Percentiles rank a stretch among this genome's conserved stretches.
phyloP scores from a whole-genome alignment of 208 protist species.

The Wallacemonas collosoma region DNA sequence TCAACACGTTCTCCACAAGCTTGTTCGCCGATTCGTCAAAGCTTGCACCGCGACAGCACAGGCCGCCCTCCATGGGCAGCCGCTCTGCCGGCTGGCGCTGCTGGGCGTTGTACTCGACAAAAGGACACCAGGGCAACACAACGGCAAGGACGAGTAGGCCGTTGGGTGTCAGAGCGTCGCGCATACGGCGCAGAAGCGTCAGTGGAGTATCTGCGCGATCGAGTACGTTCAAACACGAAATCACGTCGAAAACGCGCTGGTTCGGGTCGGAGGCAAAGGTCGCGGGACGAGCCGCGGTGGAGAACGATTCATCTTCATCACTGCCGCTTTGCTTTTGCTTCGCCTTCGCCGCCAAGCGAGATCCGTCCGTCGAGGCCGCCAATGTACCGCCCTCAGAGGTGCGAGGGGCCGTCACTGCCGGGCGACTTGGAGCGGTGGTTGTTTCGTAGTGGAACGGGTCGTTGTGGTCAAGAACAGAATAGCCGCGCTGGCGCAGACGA shows the following conservation, averaged over 20 bases:
- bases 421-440: background rate
- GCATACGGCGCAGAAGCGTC: constrained; percentile 66
- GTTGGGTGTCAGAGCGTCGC: constrained; percentile 55
- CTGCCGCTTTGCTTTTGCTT: constrained; percentile 10
- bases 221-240: constrained; percentile 84
- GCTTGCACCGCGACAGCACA: constrained; percentile 75
- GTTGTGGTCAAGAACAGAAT: constrained; percentile 59
- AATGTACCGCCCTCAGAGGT: too few species aligned
- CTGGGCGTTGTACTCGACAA: constrained; percentile 66
- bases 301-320: background rate
- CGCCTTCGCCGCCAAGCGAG: too few species aligned
- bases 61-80: constrained; percentile 79
- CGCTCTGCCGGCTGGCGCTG: constrained; percentile 63
- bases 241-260: constrained; percentile 65
- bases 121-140: constrained; percentile 89
- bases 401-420: too few species aligned
- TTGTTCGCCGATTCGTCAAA: constrained; percentile 63
- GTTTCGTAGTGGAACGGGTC: constrained; percentile 43
- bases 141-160: constrained; percentile 75
- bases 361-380: too few species aligned
- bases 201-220: constrained; percentile 72
- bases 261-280: constrained; percentile 6
- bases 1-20: constrained; percentile 79
- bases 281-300: background rate
- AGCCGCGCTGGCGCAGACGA: constrained; percentile 71